These are phyloP conservation scores for Talaromyces sp. DNA, from an alignment of 2,329 filamentous ascomycete species.

Conservation along the genomic window DNA sequence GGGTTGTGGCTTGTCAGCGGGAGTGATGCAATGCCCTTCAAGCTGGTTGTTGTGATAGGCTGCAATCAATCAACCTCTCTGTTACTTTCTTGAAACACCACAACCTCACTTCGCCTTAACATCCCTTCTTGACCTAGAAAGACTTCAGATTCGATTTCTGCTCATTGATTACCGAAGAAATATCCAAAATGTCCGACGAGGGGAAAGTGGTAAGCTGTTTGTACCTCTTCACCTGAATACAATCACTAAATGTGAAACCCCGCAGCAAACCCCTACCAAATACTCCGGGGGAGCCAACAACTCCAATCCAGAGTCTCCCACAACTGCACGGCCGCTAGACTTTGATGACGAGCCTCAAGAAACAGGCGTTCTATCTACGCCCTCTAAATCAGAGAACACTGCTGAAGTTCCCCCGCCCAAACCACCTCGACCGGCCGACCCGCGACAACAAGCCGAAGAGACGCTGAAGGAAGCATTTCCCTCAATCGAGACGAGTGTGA, in stretches of 20 bases:
- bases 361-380: constrained; percentile 31
- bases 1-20: background rate
- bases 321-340: constrained; percentile 55
- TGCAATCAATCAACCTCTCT: background rate
- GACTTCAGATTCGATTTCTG: too few species aligned
- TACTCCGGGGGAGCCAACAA: constrained; percentile 27
- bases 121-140: background rate
- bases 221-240: background rate
- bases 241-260: constrained; percentile 8
- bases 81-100: background rate
- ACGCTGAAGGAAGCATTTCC: constrained; percentile 95
- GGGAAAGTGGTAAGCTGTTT: constrained; percentile 30
- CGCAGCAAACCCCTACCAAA: constrained; percentile 37
- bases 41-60: constrained; percentile 44
- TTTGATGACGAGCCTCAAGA: constrained; percentile 57
- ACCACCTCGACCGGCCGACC: constrained; percentile 76
- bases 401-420: constrained; percentile 62
- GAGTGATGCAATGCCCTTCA: constrained; percentile 3
- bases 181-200: constrained; percentile 35
- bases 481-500: constrained; percentile 70
- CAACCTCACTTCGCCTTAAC: background rate
- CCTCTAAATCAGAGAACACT: constrained; percentile 19
- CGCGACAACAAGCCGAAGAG: constrained; percentile 78
- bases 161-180: background rate
- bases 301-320: constrained; percentile 50